A percentile compares a stretch with the other conserved stretches of the same genome.
Conservation (phyloP, 225 moss, liverwort and hornwort genomes). For the Neckera pumila region DNA sequence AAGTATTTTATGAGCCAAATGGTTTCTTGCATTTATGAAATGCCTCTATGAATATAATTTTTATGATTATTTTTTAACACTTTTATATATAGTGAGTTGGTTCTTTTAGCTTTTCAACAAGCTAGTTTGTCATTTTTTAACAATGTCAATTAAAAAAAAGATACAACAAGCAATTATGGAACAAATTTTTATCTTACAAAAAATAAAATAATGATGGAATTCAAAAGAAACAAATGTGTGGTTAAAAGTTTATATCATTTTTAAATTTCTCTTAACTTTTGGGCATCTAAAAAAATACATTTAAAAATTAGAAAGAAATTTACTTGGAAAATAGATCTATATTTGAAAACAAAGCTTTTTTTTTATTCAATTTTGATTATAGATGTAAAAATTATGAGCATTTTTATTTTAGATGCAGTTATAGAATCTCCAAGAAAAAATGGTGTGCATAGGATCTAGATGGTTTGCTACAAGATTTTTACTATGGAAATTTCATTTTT, state of each 20-base stretch:
- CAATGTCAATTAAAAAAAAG: not conserved
- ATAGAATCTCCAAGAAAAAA: not conserved
- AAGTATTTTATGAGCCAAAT: not conserved
- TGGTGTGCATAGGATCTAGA: too few species aligned
- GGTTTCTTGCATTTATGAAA: not conserved
- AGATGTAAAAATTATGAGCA: not conserved
- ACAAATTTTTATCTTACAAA: not conserved
- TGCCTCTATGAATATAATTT: too few species aligned
- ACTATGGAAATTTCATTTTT: not conserved
- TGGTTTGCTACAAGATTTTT: not conserved
- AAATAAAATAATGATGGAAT: not conserved
- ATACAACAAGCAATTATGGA: not conserved
- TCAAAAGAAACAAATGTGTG: not conserved
- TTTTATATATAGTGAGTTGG: too few species aligned
- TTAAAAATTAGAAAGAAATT: not conserved
- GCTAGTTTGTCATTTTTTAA: not conserved
- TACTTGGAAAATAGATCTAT: not conserved
- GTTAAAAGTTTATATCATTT: not conserved
- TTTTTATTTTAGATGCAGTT: accelerated
- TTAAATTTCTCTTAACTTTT: not conserved
- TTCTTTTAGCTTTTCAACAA: not conserved
- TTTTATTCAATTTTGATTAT: not conserved
- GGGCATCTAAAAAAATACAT: not conserved
- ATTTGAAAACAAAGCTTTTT: not conserved
- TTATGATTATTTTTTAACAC: too few species aligned